Evolutionary conservation across 345 rosid species (phyloP), one percentile per base, ranked within the genome.

Genomic region (Nasturtium officinale): DNA sequence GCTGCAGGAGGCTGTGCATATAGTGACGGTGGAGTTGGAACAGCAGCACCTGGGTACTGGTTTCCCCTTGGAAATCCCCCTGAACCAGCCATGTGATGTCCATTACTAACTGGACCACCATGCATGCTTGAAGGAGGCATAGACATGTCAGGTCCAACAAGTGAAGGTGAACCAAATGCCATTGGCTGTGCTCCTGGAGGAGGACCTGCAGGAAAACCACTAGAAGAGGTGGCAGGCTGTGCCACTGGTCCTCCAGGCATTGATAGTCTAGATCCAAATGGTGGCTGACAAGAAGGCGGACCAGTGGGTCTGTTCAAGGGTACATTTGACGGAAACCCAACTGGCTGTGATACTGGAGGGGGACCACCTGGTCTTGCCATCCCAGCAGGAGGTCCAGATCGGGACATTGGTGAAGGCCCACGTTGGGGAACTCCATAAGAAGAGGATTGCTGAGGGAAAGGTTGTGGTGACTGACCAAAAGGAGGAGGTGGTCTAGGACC

Each of bases 401-500:
- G 79, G 11, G 73, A 73, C 46, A 80, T 80, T 1, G 86, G 85
- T 6, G 88, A 81, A 23, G 83, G 85, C 4, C 85, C 90, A 3
- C 91, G 90, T 48, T 90, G 84, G 7, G 87, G 74, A 82, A 80
- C 72, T 58, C 85, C 85, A 61, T 73, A 82, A 32, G 92, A 76
- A 55, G 85, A 83, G 1, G 78, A 75, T 2, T 84, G 69, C 59
- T 86, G 86, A 32, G 87, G 65, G 61, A 84, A 86, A 18, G 85
- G 77, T 5, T 79, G 90, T 7, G 85, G 81, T 59, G 85, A 78
- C 48, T 87, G 95, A 72, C 86, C 87, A 72, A 87, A 86, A 12
- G 96, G 90, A 9, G 85, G 73, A 29, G 80, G 67, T 52, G 83
- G 90, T 68, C 90, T 82, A 38, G 92, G 88, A 71, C 79, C 88